These are phyloP conservation scores for Phaeosphaeriaceae sp. DNA, from an alignment of 2,329 filamentous ascomycete genomes.

Conservation along the genomic window DNA sequence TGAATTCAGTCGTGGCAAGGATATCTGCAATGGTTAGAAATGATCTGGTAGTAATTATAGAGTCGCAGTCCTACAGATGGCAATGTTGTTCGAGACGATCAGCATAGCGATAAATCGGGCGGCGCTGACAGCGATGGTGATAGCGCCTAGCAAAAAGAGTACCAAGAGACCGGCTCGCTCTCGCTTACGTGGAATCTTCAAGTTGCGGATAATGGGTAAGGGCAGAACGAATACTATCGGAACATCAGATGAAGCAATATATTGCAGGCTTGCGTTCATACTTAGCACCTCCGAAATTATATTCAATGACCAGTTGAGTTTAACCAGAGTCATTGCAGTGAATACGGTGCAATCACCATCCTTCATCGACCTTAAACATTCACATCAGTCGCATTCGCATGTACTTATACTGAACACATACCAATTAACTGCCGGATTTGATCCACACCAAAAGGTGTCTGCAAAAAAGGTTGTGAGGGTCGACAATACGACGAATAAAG, in stretches of 20 bases:
- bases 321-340: conserved; percentile 4
- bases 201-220: conserved; percentile 1
- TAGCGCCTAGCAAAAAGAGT: conserved; percentile 6
- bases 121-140: conserved; percentile 7
- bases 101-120: conserved; percentile 6
- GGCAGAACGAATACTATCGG: conserved; percentile 7
- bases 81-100: conserved; percentile 7
- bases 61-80: conserved; percentile 2
- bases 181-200: conserved; percentile 3
- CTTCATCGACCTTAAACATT: background rate
- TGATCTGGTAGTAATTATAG: background rate
- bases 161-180: conserved; percentile 7
- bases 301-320: conserved; percentile 14
- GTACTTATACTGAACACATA: conserved; percentile 1
- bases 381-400: background rate
- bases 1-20: conserved; percentile 9
- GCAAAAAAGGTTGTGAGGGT: conserved; percentile 9
- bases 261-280: background rate
- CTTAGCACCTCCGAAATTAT: conserved; percentile 11
- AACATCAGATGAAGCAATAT: background rate
- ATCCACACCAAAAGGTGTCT: conserved; percentile 16
- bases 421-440: conserved; percentile 7
- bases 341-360: conserved; percentile 5
- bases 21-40: conserved; percentile 7
- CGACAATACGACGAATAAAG: conserved; percentile 3